These are phyloP conservation scores for Pseudogymnoascus sp. DNA, from an alignment of 2,329 filamentous ascomycete species.

Conservation along the genomic window DNA sequence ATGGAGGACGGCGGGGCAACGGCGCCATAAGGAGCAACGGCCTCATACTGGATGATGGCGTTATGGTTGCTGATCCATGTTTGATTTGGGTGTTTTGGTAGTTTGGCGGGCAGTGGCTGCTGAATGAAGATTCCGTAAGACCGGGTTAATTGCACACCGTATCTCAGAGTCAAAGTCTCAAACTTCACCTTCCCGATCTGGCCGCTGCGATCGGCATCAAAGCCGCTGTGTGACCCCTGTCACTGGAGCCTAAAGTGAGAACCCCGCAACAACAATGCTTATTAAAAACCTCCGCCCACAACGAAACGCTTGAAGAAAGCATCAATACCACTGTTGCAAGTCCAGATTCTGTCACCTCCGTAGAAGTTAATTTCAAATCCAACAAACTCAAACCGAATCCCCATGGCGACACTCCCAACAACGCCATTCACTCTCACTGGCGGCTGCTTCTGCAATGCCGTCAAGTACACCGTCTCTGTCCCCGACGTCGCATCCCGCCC, in stretches of 20 bases:
- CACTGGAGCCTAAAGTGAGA: background rate
- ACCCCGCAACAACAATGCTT: background rate
- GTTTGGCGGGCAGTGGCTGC: background rate
- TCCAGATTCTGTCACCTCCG: background rate
- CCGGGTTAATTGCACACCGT: background rate
- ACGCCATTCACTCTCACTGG: constrained; percentile 20
- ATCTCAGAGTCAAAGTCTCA: background rate
- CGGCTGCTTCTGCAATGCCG: constrained; percentile 26
- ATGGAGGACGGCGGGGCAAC: background rate
- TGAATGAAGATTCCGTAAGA: background rate
- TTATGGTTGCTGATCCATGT: too few relatives aligned
- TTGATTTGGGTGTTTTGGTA: background rate
- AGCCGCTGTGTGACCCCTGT: background rate
- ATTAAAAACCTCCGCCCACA: background rate
- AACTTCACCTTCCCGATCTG: background rate
- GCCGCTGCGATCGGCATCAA: background rate
- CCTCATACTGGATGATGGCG: background rate
- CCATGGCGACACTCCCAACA: constrained; percentile 12
- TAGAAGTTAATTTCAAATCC: background rate
- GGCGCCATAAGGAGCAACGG: background rate
- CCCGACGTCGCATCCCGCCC: constrained; percentile 18
- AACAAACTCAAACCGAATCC: background rate
- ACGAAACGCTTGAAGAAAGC: background rate
- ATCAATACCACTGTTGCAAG: background rate
- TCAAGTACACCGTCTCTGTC: constrained; percentile 24